phyloP scores from a whole-genome alignment of 495 filamentous ascomycete genomes.

The Aspergillus saccharolyticus region DNA sequence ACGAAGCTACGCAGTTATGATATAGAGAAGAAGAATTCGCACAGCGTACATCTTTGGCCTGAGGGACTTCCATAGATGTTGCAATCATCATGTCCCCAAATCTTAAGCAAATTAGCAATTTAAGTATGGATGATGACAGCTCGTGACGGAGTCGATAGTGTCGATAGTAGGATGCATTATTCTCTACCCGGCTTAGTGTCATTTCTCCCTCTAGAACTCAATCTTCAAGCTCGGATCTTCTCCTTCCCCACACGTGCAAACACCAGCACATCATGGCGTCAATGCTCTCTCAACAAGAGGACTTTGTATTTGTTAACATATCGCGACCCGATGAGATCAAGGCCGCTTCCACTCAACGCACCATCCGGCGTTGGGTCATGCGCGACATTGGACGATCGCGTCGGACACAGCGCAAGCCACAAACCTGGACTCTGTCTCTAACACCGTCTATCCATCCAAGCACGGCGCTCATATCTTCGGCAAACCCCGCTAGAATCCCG shows the following conservation, averaged over 20 bases:
- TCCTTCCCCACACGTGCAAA: not conserved
- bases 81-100: no score
- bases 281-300: not conserved
- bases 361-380: constrained; percentile 1
- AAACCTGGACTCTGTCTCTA: not conserved
- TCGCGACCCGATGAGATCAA: not conserved
- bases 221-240: not conserved
- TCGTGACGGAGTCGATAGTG: not conserved
- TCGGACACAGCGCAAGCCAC: not conserved
- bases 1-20: no score
- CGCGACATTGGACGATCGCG: not conserved
- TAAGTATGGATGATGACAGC: not conserved
- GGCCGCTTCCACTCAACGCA: not conserved
- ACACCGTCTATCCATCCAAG: not conserved
- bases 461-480: not conserved
- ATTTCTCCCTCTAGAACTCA: not conserved
- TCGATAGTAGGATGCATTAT: not conserved
- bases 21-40: no score
- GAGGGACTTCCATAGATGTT: no score
- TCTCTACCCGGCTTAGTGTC: not conserved
- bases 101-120: no score
- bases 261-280: not conserved
- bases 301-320: not conserved
- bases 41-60: no score
- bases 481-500: not conserved